A percentile compares a stretch with the other conserved stretches of the same genome.
phyloP scores from a whole-genome alignment of 2,329 filamentous ascomycete genomes.

The Penicillium olsonii region DNA sequence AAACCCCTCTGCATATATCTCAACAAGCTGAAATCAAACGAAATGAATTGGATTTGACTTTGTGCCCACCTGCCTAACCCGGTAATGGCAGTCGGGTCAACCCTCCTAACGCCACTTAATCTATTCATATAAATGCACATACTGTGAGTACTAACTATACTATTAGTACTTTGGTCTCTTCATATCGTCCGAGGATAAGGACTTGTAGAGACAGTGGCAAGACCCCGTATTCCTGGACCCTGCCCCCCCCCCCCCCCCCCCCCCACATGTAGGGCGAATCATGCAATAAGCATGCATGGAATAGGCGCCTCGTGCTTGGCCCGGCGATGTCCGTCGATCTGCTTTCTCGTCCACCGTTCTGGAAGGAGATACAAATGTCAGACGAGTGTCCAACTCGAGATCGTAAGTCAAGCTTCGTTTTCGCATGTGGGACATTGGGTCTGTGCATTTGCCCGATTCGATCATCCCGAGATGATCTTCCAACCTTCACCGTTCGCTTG shows the following conservation, averaged over 20 bases:
- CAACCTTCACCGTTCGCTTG: background rate
- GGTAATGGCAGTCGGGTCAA: constrained; percentile 6
- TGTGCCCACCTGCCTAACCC: constrained; percentile 12
- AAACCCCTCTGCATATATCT: too few relatives aligned
- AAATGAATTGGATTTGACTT: background rate
- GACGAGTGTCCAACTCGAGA: background rate
- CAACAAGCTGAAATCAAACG: background rate
- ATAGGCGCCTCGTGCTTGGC: background rate
- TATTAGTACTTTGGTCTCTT: too few relatives aligned
- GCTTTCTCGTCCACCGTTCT: background rate
- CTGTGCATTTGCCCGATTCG: constrained; percentile 28
- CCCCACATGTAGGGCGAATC: background rate
- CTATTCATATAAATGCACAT: too few relatives aligned
- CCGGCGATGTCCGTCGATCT: constrained; percentile 4
- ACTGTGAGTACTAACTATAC: too few relatives aligned
- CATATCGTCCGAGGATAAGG: too few relatives aligned
- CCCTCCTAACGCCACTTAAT: constrained; percentile 11
- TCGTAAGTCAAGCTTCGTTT: background rate
- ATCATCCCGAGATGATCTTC: constrained; percentile 2
- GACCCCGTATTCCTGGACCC: constrained; percentile 5
- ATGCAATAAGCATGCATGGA: constrained; percentile 7
- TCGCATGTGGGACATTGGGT: constrained; percentile 2
- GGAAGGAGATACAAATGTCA: constrained; percentile 10
- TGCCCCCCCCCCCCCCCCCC: background rate
- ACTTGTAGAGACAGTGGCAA: too few relatives aligned